phyloP scores from a whole-genome alignment of 805 yeast species.

The Wickerhamiella occidentalis region DNA sequence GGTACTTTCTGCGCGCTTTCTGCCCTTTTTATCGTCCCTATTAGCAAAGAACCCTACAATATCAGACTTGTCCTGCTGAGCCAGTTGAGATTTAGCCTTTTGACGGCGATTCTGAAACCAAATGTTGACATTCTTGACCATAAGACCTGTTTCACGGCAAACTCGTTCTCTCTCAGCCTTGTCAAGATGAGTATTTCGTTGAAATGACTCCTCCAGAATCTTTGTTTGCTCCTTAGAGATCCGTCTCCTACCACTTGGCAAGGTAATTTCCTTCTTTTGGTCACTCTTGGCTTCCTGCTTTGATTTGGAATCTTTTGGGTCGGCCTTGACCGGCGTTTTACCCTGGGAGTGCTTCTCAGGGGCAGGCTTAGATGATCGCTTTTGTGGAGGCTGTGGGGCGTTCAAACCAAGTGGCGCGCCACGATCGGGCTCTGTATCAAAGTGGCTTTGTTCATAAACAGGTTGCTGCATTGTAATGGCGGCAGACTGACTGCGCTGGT shows the following conservation, averaged over 20 bases:
- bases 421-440: not conserved
- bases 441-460: slow-evolving; percentile 3
- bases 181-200: slow-evolving; percentile 61
- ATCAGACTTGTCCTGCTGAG: slow-evolving; percentile 12
- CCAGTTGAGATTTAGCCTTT: slow-evolving; percentile 37
- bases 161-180: slow-evolving; percentile 58
- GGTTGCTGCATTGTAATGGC: slow-evolving; percentile 9
- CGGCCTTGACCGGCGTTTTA: not conserved
- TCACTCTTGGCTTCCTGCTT: not conserved
- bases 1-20: not conserved
- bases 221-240: slow-evolving; percentile 31
- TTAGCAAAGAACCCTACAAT: slow-evolving; percentile 10
- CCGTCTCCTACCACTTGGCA: slow-evolving; percentile 18
- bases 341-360: not conserved
- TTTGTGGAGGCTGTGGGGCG: not conserved
- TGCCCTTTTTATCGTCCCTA: not conserved
- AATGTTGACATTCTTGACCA: slow-evolving; percentile 75
- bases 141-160: slow-evolving; percentile 60
- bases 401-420: not conserved
- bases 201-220: slow-evolving; percentile 56
- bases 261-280: not conserved
- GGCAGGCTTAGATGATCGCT: not conserved
- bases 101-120: slow-evolving; percentile 88
- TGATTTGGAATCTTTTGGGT: not conserved
- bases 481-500: slow-evolving; percentile 3